A percentile compares a stretch with the other conserved stretches of the same genome.
Conservation (phyloP, 768 basidiomycete species). For the Mrakia hoshinonis region DNA sequence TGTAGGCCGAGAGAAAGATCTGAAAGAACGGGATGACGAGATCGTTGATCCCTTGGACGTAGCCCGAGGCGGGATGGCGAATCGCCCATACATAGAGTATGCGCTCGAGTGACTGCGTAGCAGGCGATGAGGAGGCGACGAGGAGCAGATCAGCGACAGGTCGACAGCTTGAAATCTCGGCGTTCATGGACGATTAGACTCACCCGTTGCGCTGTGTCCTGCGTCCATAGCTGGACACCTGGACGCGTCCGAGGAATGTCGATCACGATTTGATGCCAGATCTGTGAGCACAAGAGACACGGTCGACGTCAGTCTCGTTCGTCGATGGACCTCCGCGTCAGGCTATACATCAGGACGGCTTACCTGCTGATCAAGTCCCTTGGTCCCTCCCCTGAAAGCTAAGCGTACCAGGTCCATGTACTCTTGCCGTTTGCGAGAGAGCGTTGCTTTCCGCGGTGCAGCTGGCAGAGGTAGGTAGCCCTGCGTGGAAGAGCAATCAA, state of each 20-base stretch:
- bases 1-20: conserved; percentile 90
- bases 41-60: conserved; percentile 99
- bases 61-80: conserved; percentile 93
- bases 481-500: conserved; percentile 44
- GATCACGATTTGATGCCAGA: conserved; percentile 99
- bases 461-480: conserved; percentile 84
- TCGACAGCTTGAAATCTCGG: neutral
- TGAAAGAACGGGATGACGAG: conserved; percentile 96
- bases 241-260: conserved; percentile 94
- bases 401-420: conserved; percentile 81
- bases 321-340: neutral
- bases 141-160: too few relatives aligned
- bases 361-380: conserved; percentile 70
- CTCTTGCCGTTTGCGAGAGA: conserved; percentile 84
- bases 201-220: conserved; percentile 78
- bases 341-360: neutral
- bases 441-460: conserved; percentile 61
- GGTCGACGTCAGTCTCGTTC: neutral
- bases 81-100: conserved; percentile 99
- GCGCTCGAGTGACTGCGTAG: conserved; percentile 75
- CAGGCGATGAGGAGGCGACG: conserved; percentile 22
- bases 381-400: conserved; percentile 76
- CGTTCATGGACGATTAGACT: conserved; percentile 38
- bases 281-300: conserved; percentile 42
- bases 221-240: conserved; percentile 84